Evolutionary conservation across 108 stramenopile genomes (phyloP), one percentile per base, ranked within the genome.

Genomic region (Discostella pseudostelligera): DNA sequence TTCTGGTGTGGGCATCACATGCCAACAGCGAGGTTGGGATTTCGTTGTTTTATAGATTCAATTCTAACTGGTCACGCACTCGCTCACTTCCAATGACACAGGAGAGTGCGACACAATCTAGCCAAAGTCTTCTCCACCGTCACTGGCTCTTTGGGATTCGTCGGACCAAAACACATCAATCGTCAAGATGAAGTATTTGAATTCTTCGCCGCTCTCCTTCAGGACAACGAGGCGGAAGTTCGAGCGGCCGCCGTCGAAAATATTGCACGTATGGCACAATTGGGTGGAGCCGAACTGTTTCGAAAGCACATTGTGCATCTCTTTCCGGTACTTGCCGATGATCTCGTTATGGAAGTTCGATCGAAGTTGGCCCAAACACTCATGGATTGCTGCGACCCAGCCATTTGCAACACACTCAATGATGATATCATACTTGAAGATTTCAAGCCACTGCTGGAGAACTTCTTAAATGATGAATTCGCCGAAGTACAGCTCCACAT

Each of bases 151-250:
- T 70, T 97, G 40, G 87, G 88, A 8, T 82, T 88, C 55, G 28
- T 49, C 14, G 76, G 75, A 48, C 48, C 70, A 37, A 64, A 68
- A 20, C 44, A 64, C 42, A 20, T 12, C 0, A 26, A 70, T 4
- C 80, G 67, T 26, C 74, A 77, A 56, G 46, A 56, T 17, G 75
- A 83, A 70, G 62, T 89, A 39, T 71, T 90, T 55, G 79, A 82
- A 37, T 84, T 89, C 65, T 97, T 89, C 70, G 78, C 81, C 24
- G 65, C 75, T 20, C 81, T 97, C n/a, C 84, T 95, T 0, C 82
- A 79, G 39, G 96, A 97, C 73, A 71, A 81, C 43, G 96, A 97
- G 81, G 89, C 93, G 0, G 93, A 98, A 81, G 98, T 99, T 17
- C 82, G 98, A 8, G 87, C 96, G 5, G 96, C 93, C 4, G 96